These are phyloP conservation scores for Cladosporium sp. DNA, from an alignment of 2,329 filamentous ascomycete species.

Conservation along the genomic window DNA sequence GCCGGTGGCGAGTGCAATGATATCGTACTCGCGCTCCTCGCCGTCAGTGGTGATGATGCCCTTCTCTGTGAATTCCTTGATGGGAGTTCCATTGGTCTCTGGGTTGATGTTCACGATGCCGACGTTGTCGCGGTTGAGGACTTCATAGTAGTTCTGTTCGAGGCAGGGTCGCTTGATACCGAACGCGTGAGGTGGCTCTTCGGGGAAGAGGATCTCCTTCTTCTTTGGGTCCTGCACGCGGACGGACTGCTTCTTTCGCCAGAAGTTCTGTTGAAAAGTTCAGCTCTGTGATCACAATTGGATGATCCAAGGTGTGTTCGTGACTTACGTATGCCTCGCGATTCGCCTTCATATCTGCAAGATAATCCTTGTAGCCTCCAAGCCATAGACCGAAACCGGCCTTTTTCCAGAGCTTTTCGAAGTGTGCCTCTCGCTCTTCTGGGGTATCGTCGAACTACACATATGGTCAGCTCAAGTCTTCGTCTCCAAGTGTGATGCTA, in stretches of 20 bases:
- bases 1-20: conserved; percentile 45
- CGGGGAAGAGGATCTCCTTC: conserved; percentile 44
- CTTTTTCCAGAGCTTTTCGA: conserved; percentile 38
- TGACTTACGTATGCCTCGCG: conserved; percentile 36
- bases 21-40: conserved; percentile 39
- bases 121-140: conserved; percentile 41
- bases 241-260: conserved; percentile 41
- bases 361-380: conserved; percentile 28
- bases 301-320: too few relatives aligned
- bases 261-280: conserved; percentile 32
- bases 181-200: conserved; percentile 42
- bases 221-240: conserved; percentile 42
- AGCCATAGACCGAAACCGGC: conserved; percentile 29
- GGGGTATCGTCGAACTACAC: conserved; percentile 39
- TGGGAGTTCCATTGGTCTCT: conserved; percentile 30
- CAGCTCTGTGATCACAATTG: not conserved
- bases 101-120: conserved; percentile 40
- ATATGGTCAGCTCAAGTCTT: not conserved
- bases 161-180: conserved; percentile 46
- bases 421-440: conserved; percentile 42
- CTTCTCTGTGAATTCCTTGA: conserved; percentile 40
- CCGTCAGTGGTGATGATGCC: conserved; percentile 37
- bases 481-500: rapidly evolving
- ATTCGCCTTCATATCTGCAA: conserved; percentile 40
- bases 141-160: conserved; percentile 46